Base-by-base conservation (phyloP, 2,329 filamentous ascomycete genomes). In the Diatrype stigma region DNA sequence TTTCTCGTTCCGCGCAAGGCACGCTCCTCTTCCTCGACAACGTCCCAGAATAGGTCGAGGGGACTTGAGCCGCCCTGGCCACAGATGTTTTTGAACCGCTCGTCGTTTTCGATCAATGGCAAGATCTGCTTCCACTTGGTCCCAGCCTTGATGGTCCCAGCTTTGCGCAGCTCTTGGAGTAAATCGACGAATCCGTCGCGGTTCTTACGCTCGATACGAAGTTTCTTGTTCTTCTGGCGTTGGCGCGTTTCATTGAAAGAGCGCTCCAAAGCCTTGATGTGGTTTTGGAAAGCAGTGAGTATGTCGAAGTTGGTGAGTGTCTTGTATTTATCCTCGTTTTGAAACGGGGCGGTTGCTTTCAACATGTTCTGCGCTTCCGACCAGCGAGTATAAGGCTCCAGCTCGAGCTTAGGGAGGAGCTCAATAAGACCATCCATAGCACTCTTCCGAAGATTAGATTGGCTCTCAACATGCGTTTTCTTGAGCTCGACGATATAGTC, bases 341-440 rank as follows among this genome's bases (percentile, higher is more conserved):
- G 84, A 67, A 96, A 91, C 56, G 83, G 85, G 56, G 86, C 80
- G 66, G 88, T 89, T 48, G 83, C 82, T 64, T 90, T 84, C 61
- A 99, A 88, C 63, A 89, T 82, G 58, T 83, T 81, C 68, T 95
- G 90, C 45, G 91, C 94, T 63, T 96, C 90, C 48, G 87, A 83
- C 95, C 95, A 99, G 59, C 90, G 87, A 37, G 93, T 96, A 68
- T 96, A 96, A 2, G 93, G 90, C 66, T 96, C 92, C 53, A 96
- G 77, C 61, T 94, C 82, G 47, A 99, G 79, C 60, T 84, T 84
- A 46, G 88, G 86, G 40, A 99, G 74, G 51, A 97, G 80, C 37
- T 84, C 82, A 49, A 87, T 82, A 42, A 99, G 79, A 42, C 93
- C 87, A 60, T 92, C 88, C 77, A 96, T 87, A 45, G 93, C 94